Base-by-base conservation (phyloP, 202 grass and related monocot species). In the Zizania palustris region DNA sequence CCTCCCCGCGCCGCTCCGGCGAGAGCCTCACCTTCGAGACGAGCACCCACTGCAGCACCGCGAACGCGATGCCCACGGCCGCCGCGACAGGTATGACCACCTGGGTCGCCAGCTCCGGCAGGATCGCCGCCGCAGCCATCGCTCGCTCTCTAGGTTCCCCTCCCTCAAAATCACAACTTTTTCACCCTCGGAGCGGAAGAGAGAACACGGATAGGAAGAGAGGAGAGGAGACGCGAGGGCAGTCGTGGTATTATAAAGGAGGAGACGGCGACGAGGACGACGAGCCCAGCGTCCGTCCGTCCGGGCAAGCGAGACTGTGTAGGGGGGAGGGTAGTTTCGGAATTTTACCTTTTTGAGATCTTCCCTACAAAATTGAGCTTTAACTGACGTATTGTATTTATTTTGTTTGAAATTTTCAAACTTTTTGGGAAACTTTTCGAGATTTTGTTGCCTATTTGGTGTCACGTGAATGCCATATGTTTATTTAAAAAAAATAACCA, bases 11-110 rank as follows among this genome's bases (percentile, higher is more conserved):
- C 65, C 69, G 59, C 71, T 84, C 85, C 13, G 85, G 72, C 69
- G 85, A 69, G 45, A 94, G 9, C 83, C 69, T 86, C 50, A 94
- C 85, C 85, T 86, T 86, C 19, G 92, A 94, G 58, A 94, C 92
- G 5, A 94, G 16, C 28, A 82, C 35, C 88, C 88, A 95, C 82
- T 95, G 92, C 75, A 87, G 3, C 19, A 95, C 79, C 41, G 92
- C 77, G 65, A 91, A 95, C 5, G 59, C 86, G 64, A 95, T 89
- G 73, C 92, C 92, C 41, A 94, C 77, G 40, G 85, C 86, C 7
- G 86, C 83, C 35, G 92, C 83, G 39, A 82, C 70, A 11, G 92
- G 92, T 77, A 95, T 88, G 45, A 95, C 1, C 39, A 91, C 78
- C 85, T 87, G 69, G 55, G 92, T 74, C 16, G 80, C 72, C 40